Percentiles rank a stretch among this genome's conserved stretches.
phyloP scores from a whole-genome alignment of 2,329 filamentous ascomycete species.

The Xylaria sp. region DNA sequence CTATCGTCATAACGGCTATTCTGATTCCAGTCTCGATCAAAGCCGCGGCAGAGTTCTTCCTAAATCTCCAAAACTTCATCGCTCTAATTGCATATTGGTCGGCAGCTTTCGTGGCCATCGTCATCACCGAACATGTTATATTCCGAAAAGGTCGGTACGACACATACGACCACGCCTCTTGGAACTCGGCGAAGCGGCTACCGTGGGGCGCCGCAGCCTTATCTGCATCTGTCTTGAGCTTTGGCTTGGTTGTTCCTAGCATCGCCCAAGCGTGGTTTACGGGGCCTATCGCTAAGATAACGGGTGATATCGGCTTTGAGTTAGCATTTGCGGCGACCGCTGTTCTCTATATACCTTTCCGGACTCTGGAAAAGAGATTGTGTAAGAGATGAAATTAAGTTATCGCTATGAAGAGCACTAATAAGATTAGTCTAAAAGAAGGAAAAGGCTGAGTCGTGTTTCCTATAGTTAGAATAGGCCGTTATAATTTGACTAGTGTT shows the following conservation, averaged over 20 bases:
- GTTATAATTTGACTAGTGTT: background rate
- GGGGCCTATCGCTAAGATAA: conserved; percentile 68
- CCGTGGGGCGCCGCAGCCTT: conserved; percentile 55
- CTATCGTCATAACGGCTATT: conserved; percentile 66
- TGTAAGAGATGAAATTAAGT: conserved; percentile 33
- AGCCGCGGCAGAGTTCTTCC: conserved; percentile 67
- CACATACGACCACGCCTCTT: conserved; percentile 52
- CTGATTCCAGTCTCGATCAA: conserved; percentile 68
- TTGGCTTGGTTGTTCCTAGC: conserved; percentile 65
- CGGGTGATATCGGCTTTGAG: conserved; percentile 75
- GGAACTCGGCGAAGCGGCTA: conserved; percentile 52
- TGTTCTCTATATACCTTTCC: conserved; percentile 56
- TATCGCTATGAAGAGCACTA: background rate
- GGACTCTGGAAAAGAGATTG: conserved; percentile 50
- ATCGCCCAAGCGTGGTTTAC: conserved; percentile 72
- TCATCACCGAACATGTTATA: conserved; percentile 55
- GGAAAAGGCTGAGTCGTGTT: background rate
- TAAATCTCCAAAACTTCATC: conserved; percentile 66
- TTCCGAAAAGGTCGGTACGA: conserved; percentile 51
- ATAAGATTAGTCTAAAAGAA: background rate
- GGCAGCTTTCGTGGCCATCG: conserved; percentile 63
- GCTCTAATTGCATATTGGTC: conserved; percentile 69
- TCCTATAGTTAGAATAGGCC: no score
- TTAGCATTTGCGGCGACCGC: conserved; percentile 64
- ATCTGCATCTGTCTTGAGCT: conserved; percentile 51